Evolutionary conservation across 768 basidiomycete genomes (phyloP).

Genomic region (Sporobolomyces roseus): DNA sequence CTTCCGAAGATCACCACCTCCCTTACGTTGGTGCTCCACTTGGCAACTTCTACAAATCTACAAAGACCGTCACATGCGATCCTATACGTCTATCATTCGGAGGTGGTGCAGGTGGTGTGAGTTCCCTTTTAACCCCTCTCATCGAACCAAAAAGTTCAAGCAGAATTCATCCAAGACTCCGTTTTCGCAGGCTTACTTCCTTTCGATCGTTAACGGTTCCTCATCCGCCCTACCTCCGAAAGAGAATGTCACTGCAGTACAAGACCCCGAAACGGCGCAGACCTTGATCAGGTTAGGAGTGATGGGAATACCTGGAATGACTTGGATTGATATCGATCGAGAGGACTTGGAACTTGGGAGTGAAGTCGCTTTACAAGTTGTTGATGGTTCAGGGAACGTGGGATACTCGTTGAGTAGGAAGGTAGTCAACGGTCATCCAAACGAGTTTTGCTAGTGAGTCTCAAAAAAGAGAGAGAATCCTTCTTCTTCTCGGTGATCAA

Average conservation of each 20-base stretch:
- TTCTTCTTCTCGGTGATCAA: background rate
- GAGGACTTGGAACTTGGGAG: background rate
- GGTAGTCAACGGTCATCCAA: slow-evolving; percentile 5
- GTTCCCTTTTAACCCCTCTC: too few relatives aligned
- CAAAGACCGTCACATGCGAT: slow-evolving; percentile 11
- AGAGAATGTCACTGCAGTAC: background rate
- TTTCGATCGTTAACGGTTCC: slow-evolving; percentile 21
- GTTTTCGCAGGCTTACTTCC: slow-evolving; percentile 8
- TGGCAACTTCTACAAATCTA: slow-evolving; percentile 11
- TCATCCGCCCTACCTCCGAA: background rate
- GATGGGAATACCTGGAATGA: slow-evolving; percentile 24
- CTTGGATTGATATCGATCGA: background rate
- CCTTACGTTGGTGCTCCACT: slow-evolving; percentile 24
- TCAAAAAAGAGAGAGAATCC: background rate
- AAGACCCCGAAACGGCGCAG: slow-evolving; percentile 17
- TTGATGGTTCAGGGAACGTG: slow-evolving; percentile 5
- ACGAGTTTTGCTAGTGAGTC: slow-evolving; percentile 36
- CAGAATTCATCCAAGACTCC: too few relatives aligned
- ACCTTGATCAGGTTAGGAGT: slow-evolving; percentile 11
- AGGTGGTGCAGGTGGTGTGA: slow-evolving; percentile 21
- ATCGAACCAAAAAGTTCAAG: too few relatives aligned
- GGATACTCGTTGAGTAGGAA: slow-evolving; percentile 17
- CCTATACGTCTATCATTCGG: slow-evolving; percentile 19
- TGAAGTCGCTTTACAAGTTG: slow-evolving; percentile 19
- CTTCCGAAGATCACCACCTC: background rate